Conservation (phyloP, 495 filamentous ascomycete genomes). For the Rusavskia elegans region DNA sequence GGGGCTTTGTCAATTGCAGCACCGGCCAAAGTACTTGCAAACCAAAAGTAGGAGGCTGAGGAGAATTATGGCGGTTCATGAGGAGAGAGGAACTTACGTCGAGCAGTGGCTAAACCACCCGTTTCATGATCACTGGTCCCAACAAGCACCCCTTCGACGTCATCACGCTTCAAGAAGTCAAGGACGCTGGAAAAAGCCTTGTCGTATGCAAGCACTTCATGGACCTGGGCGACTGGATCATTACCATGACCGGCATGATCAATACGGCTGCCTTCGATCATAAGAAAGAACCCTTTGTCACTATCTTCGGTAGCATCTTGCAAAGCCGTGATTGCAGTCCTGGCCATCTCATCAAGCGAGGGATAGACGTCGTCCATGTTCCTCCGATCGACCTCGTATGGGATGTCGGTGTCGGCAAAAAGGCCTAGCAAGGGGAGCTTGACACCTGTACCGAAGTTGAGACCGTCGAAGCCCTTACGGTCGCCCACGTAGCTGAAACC, state of each 20-base stretch:
- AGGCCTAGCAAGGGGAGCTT: constrained; percentile 77
- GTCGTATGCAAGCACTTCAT: constrained; percentile 89
- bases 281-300: constrained; percentile 91
- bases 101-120: constrained; percentile 66
- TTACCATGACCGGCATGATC: constrained; percentile 94
- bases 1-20: too few relatives aligned
- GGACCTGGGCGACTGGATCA: constrained; percentile 87
- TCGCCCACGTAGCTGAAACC: constrained; percentile 67
- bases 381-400: constrained; percentile 80
- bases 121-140: constrained; percentile 92
- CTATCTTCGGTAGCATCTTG: constrained; percentile 69
- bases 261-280: constrained; percentile 94
- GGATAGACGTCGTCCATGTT: constrained; percentile 67
- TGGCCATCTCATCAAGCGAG: constrained; percentile 81
- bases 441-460: constrained; percentile 50
- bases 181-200: constrained; percentile 65
- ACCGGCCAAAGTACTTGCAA: too few relatives aligned
- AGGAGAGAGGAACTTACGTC: constrained; percentile 35
- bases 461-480: constrained; percentile 59
- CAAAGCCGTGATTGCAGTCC: constrained; percentile 61
- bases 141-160: constrained; percentile 64
- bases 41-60: not conserved
- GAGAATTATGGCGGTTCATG: not conserved
- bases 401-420: constrained; percentile 71
- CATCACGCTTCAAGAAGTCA: constrained; percentile 63